Conservation (phyloP, 345 rosid genomes). For the Brassica juncea region DNA sequence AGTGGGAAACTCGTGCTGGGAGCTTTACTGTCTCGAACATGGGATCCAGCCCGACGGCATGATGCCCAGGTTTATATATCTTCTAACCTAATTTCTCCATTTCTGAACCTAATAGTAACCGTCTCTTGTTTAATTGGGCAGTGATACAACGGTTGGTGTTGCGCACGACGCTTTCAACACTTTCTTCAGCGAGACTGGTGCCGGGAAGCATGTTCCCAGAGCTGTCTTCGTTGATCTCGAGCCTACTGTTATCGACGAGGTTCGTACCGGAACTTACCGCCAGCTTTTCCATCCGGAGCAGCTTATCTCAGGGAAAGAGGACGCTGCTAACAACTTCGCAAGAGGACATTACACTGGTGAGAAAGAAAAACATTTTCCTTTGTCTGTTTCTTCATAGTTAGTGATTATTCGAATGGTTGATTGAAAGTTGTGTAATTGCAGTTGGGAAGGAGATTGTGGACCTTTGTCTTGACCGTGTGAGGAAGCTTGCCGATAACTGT, state of each 20-base stretch:
- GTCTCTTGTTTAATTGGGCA: neutral
- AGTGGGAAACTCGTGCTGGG: constrained; percentile 67
- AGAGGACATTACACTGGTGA: constrained; percentile 71
- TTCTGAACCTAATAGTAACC: neutral
- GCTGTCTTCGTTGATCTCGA: constrained; percentile 40
- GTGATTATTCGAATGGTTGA: neutral
- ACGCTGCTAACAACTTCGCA: constrained; percentile 72
- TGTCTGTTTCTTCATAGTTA: neutral
- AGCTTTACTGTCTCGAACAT: constrained; percentile 53
- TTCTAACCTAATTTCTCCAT: neutral
- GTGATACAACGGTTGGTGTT: constrained; percentile 31
- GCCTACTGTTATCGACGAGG: constrained; percentile 38
- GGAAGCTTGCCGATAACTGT: constrained; percentile 64
- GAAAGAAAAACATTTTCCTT: neutral
- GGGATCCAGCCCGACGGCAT: constrained; percentile 66
- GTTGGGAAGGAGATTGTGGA: constrained; percentile 73
- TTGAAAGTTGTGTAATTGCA: constrained; percentile 22
- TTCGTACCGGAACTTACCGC: constrained; percentile 46
- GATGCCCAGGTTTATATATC: constrained; percentile 50
- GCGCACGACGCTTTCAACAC: constrained; percentile 32
- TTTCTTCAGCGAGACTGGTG: constrained; percentile 41
- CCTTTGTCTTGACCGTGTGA: constrained; percentile 61
- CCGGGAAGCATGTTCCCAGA: constrained; percentile 37
- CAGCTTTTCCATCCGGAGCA: constrained; percentile 78
- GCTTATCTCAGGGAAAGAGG: constrained; percentile 72